Evolutionary conservation across 805 yeast genomes (phyloP).

Genomic region (Babjeviella inositovora): DNA sequence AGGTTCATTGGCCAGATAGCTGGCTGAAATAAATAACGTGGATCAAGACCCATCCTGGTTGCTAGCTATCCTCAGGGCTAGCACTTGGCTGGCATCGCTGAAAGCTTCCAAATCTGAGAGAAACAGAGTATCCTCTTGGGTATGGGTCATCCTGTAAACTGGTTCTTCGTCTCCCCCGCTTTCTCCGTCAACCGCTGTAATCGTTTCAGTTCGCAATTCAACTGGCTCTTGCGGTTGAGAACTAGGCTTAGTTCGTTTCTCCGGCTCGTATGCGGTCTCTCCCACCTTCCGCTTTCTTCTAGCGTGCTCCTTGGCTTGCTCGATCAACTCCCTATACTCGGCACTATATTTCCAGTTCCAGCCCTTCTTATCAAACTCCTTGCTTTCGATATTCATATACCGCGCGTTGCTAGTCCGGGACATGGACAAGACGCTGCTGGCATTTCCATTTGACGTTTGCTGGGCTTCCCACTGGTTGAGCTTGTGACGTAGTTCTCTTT

Average conservation of each 20-base stretch:
- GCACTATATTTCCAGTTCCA: conserved; percentile 22
- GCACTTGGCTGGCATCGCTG: too few species aligned
- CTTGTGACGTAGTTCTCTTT: conserved; percentile 33
- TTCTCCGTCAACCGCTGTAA: conserved; percentile 8
- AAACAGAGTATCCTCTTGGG: too few species aligned
- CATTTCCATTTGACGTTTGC: conserved; percentile 6
- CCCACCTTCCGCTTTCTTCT: conserved; percentile 8
- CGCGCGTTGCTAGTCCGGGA: conserved; percentile 5
- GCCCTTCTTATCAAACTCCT: conserved; percentile 23
- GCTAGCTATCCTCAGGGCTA: too few species aligned
- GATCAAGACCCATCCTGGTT: too few species aligned
- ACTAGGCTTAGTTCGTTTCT: too few species aligned
- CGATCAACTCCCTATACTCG: conserved; percentile 20
- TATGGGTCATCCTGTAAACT: too few species aligned
- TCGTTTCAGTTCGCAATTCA: too few species aligned
- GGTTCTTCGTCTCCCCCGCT: conserved; percentile 8
- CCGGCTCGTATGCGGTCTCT: conserved; percentile 6
- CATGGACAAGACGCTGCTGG: conserved; percentile 6
- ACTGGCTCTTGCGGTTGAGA: too few species aligned
- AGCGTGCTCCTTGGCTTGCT: conserved; percentile 15
- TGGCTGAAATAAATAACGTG: too few species aligned
- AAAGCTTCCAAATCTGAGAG: too few species aligned
- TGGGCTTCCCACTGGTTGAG: conserved; percentile 52
- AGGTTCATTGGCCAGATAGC: too few species aligned
- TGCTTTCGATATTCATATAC: conserved; percentile 18